Percentiles rank a stretch among this genome's conserved stretches.
phyloP scores from a whole-genome alignment of 768 basidiomycete genomes.

The Tricholoma matsutake region DNA sequence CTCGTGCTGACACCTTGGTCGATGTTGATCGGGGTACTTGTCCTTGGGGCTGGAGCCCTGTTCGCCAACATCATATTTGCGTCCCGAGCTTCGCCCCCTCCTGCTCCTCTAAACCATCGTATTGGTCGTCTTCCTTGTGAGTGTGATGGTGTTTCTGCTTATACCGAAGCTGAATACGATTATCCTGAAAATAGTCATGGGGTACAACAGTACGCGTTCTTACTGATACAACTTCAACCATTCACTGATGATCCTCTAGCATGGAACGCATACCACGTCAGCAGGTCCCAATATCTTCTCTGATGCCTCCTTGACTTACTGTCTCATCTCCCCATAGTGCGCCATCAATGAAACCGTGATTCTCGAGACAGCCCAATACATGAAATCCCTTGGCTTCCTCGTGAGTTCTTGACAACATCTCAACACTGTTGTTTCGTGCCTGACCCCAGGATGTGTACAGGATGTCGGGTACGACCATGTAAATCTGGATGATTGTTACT shows the following conservation, averaged over 20 bases:
- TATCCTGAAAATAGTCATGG: slow-evolving; percentile 40
- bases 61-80: slow-evolving; percentile 3
- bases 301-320: background rate
- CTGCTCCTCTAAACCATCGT: slow-evolving; percentile 25
- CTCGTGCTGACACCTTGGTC: background rate
- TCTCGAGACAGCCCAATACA: slow-evolving; percentile 45
- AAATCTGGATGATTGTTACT: slow-evolving; percentile 67
- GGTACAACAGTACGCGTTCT: slow-evolving; percentile 54
- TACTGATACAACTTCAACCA: background rate
- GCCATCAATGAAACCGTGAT: slow-evolving; percentile 54
- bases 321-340: slow-evolving; percentile 40
- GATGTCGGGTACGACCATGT: slow-evolving; percentile 57
- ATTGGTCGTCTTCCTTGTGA: slow-evolving; percentile 37
- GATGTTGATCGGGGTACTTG: background rate
- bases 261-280: slow-evolving; percentile 68
- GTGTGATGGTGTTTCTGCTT: slow-evolving; percentile 5
- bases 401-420: slow-evolving; percentile 24
- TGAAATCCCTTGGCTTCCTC: slow-evolving; percentile 56
- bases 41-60: slow-evolving; percentile 1
- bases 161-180: background rate
- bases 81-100: background rate
- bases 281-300: slow-evolving; percentile 8
- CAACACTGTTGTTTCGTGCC: background rate
- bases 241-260: slow-evolving; percentile 31
- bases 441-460: slow-evolving; percentile 23